Percentiles rank a stretch among this genome's conserved stretches.
Evolutionary conservation across 2,329 filamentous ascomycete species (phyloP).

Genomic region (Microdochium paspali): DNA sequence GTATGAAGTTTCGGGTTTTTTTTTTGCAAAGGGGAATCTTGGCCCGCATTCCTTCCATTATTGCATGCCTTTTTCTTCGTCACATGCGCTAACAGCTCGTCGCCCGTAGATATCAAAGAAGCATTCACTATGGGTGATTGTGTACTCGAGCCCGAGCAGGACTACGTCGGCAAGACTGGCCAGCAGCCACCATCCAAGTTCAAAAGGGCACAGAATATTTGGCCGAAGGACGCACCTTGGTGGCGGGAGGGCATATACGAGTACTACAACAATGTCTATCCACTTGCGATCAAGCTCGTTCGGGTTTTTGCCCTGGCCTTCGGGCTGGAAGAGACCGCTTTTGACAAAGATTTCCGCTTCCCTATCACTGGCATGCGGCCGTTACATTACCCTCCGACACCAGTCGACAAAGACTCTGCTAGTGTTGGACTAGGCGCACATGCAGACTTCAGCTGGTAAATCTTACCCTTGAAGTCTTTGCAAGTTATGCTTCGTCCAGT

Average conservation of each 20-base stretch:
- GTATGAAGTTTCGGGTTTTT: too few relatives aligned
- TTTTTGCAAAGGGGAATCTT: too few relatives aligned
- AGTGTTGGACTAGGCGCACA: conserved; percentile 28
- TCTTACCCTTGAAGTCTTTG: not conserved
- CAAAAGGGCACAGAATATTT: conserved; percentile 21
- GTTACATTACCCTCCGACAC: conserved; percentile 27
- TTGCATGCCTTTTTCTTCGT: too few relatives aligned
- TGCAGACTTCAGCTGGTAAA: conserved; percentile 26
- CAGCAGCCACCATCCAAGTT: conserved; percentile 14
- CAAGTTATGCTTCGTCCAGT: not conserved
- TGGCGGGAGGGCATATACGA: conserved; percentile 22
- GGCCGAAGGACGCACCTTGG: conserved; percentile 19
- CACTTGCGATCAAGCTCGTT: conserved; percentile 20
- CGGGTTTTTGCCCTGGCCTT: conserved; percentile 27
- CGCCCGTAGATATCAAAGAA: conserved; percentile 16
- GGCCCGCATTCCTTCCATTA: too few relatives aligned
- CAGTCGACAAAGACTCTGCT: conserved; percentile 11
- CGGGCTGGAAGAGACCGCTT: conserved; percentile 23
- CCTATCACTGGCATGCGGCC: conserved; percentile 30
- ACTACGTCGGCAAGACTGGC: conserved; percentile 16
- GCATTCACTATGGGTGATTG: conserved; percentile 27
- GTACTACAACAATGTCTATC: conserved; percentile 20
- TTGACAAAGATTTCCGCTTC: conserved; percentile 25
- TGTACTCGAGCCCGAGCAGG: conserved; percentile 24
- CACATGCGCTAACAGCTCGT: not conserved